phyloP scores from a whole-genome alignment of 108 stramenopile species.

The Cyclotella distinguenda region DNA sequence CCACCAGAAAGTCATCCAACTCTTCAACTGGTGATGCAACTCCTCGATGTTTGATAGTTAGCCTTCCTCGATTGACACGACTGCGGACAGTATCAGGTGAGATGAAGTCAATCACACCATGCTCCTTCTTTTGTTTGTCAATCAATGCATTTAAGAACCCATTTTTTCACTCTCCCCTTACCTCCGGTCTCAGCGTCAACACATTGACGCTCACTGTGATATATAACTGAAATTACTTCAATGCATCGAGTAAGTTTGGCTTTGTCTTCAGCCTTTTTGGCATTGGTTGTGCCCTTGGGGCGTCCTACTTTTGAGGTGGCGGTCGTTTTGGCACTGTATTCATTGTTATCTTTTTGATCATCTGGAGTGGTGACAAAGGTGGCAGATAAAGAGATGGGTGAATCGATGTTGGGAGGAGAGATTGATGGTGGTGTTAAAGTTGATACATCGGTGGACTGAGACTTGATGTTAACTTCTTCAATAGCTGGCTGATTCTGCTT shows the following conservation, averaged over 20 bases:
- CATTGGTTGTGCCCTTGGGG: conserved; percentile 8
- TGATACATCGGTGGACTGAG: not conserved
- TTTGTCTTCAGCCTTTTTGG: not conserved
- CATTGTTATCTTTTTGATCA: not conserved
- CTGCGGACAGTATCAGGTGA: not conserved
- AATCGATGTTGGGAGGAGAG: no score
- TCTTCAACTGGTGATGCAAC: not conserved
- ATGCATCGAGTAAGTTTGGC: not conserved
- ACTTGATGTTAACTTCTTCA: not conserved
- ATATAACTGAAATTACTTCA: not conserved
- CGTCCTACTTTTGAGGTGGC: not conserved
- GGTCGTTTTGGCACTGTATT: not conserved
- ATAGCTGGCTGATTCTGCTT: not conserved
- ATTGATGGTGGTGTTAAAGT: not conserved
- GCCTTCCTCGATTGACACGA: not conserved
- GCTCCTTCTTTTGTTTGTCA: not conserved
- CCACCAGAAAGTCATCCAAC: no score
- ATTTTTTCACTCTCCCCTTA: conserved; percentile 3
- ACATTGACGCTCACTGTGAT: not conserved
- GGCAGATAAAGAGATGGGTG: no score
- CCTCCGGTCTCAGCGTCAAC: not conserved
- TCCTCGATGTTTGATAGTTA: not conserved
- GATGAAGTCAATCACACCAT: not conserved
- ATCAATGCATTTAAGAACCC: conserved; percentile 6
- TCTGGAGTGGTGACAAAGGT: not conserved